Evolutionary conservation across 2,329 filamentous ascomycete species (phyloP).

Genomic region (Paracamarosporium sp.): DNA sequence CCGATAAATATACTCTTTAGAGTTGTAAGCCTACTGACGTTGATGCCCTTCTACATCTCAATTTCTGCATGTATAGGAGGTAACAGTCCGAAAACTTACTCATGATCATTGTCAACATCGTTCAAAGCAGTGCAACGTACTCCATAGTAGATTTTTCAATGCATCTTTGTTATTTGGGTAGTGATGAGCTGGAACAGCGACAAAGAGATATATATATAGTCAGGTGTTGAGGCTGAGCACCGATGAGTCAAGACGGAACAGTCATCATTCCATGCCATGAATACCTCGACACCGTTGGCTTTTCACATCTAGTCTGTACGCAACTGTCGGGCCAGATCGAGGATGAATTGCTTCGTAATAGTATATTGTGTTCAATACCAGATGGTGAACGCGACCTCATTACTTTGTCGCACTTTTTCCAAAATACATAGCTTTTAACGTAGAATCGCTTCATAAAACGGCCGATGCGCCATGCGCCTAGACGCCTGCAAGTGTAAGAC

Average conservation of each 20-base stretch:
- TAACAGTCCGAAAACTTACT: not conserved
- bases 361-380: not conserved
- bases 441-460: not conserved
- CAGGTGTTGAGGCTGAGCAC: not conserved
- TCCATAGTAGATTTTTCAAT: too few species aligned
- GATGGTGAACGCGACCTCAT: not conserved
- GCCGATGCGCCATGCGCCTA: not conserved
- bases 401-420: not conserved
- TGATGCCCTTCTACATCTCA: not conserved
- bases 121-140: too few species aligned
- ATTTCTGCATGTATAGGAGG: too few species aligned
- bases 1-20: not conserved
- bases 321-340: not conserved
- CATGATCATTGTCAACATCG: not conserved
- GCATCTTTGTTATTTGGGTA: too few species aligned
- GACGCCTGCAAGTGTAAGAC: conserved; percentile 6
- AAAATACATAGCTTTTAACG: not conserved
- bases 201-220: not conserved
- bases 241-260: not conserved
- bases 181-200: not conserved
- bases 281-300: not conserved
- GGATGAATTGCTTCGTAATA: not conserved
- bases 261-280: not conserved
- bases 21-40: not conserved
- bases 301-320: not conserved